A percentile compares a stretch with the other conserved stretches of the same genome.
phyloP scores from a whole-genome alignment of 2,329 filamentous ascomycete species.

The Alternaria sp. region DNA sequence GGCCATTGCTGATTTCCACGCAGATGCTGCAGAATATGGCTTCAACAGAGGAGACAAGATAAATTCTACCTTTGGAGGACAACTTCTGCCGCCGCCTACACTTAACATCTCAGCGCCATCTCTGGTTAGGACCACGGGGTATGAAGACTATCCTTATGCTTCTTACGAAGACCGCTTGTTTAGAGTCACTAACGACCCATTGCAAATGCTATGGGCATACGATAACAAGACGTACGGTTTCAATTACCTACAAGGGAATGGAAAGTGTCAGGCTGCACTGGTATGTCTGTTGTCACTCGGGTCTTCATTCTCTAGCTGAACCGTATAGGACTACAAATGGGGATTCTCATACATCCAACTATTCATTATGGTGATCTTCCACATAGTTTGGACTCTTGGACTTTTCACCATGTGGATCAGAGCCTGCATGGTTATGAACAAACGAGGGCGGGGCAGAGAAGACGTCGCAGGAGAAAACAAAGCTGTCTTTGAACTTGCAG shows the following conservation, averaged over 20 bases:
- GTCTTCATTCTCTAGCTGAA: background rate
- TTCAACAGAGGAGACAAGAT: background rate
- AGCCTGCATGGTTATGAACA: slow-evolving; percentile 14
- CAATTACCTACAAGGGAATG: slow-evolving; percentile 4
- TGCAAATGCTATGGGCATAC: slow-evolving; percentile 4
- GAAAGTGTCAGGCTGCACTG: slow-evolving; percentile 21
- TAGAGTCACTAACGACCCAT: background rate
- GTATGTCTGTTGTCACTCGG: background rate
- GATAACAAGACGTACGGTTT: slow-evolving; percentile 11
- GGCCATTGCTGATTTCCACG: background rate
- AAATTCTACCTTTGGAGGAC: slow-evolving; percentile 14
- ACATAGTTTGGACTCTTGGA: slow-evolving; percentile 29
- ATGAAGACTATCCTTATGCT: background rate
- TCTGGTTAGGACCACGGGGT: background rate
- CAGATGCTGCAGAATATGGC: slow-evolving; percentile 5
- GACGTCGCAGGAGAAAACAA: slow-evolving; percentile 29
- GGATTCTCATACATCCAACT: slow-evolving; percentile 38
- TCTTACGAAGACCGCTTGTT: background rate
- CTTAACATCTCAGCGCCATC: slow-evolving; percentile 19
- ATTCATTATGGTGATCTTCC: slow-evolving; percentile 20
- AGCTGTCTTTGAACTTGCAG: slow-evolving; percentile 32
- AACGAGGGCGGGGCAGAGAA: slow-evolving; percentile 4
- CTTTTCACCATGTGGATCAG: slow-evolving; percentile 27
- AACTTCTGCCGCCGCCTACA: slow-evolving; percentile 1
- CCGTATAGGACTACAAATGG: slow-evolving; percentile 32